A percentile compares a stretch with the other conserved stretches of the same genome.
Conservation (phyloP, 768 basidiomycete genomes). For the Cystoderma amianthinum region DNA sequence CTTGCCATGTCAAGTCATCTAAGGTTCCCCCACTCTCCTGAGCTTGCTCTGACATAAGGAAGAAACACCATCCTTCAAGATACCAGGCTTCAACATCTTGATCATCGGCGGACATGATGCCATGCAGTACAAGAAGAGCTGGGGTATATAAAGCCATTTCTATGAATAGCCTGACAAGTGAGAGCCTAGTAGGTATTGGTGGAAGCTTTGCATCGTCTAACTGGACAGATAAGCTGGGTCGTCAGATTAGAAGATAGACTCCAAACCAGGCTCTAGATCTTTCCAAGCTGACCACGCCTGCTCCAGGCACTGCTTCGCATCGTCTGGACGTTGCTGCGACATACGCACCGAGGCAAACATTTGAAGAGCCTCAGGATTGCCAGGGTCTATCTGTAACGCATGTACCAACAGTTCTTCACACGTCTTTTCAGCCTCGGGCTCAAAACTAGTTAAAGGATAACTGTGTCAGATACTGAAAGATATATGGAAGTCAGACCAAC, state of each 20-base stretch:
- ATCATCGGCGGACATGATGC: slow-evolving; percentile 75
- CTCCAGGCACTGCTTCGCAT: slow-evolving; percentile 66
- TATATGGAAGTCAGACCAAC: slow-evolving; percentile 33
- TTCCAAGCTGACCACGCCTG: slow-evolving; percentile 66
- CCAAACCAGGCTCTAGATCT: slow-evolving; percentile 48
- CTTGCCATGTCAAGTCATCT: slow-evolving; percentile 61
- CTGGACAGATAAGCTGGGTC: slow-evolving; percentile 1
- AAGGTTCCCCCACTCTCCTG: slow-evolving; percentile 45
- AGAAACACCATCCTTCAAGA: slow-evolving; percentile 92
- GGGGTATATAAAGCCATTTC: slow-evolving; percentile 67
- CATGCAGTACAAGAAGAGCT: slow-evolving; percentile 71
- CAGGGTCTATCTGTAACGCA: slow-evolving; percentile 70
- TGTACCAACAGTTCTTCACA: slow-evolving; percentile 71
- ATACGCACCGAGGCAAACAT: slow-evolving; percentile 80
- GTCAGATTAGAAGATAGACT: background rate
- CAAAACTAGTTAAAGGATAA: slow-evolving; percentile 44
- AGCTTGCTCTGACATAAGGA: slow-evolving; percentile 70
- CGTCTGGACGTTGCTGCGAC: slow-evolving; percentile 80
- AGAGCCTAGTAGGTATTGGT: slow-evolving; percentile 62
- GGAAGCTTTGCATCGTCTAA: slow-evolving; percentile 65
- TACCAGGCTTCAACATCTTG: slow-evolving; percentile 91
- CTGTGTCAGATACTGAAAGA: background rate
- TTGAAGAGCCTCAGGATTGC: slow-evolving; percentile 75
- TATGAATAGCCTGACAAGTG: slow-evolving; percentile 75
- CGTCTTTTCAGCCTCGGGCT: slow-evolving; percentile 72